A percentile compares a stretch with the other conserved stretches of the same genome.
Conservation (phyloP, 148 eudicot species). For the Drosera capensis region DNA sequence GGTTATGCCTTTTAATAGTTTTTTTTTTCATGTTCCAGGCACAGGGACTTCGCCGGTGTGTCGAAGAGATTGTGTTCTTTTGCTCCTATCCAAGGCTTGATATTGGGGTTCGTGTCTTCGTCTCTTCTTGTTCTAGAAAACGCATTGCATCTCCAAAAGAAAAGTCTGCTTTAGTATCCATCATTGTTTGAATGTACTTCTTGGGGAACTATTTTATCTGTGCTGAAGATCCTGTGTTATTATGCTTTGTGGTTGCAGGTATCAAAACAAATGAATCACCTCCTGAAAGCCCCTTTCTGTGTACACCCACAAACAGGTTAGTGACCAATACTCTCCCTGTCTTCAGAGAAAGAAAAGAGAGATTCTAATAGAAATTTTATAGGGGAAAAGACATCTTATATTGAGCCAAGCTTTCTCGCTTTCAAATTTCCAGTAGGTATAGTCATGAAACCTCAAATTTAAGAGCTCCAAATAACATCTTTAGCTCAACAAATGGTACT, state of each 20-base stretch:
- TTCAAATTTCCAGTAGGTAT: too few species aligned
- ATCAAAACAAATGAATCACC: conserved; percentile 87
- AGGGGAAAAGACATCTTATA: too few species aligned
- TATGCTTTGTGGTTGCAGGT: conserved; percentile 37
- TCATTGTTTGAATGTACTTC: neutral
- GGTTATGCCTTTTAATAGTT: neutral
- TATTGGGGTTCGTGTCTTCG: conserved; percentile 45
- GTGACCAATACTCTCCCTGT: conserved; percentile 4
- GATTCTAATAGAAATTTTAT: too few species aligned
- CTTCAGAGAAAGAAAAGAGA: too few species aligned
- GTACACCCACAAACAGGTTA: conserved; percentile 94
- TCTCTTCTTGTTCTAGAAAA: neutral
- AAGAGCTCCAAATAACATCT: too few species aligned
- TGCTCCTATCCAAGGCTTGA: conserved; percentile 88
- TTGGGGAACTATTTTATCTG: neutral
- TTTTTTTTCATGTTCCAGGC: conserved; percentile 23
- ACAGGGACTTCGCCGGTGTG: conserved; percentile 51
- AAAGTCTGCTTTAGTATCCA: neutral
- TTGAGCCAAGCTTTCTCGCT: too few species aligned
- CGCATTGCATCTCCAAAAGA: neutral
- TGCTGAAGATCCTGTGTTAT: neutral
- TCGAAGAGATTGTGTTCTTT: conserved; percentile 73
- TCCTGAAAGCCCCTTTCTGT: conserved; percentile 92
- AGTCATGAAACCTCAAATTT: too few species aligned
- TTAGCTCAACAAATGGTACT: too few species aligned